Conservation (phyloP, 2,329 filamentous ascomycete species). For the Fusarium sp. region DNA sequence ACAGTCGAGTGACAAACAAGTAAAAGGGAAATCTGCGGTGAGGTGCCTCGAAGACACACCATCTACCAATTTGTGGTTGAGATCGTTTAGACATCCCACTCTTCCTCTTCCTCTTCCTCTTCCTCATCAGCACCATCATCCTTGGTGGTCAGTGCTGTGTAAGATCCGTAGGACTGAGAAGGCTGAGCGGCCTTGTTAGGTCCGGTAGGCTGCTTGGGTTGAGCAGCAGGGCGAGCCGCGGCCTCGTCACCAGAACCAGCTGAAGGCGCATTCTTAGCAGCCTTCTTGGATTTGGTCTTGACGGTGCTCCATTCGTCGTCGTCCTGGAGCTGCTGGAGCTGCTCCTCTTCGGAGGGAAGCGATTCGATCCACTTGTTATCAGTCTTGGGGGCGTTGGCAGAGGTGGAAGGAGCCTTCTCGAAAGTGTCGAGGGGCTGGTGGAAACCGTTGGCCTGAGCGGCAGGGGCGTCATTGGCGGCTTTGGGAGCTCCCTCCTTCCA, state of each 20-base stretch:
- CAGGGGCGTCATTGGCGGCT: slow-evolving; percentile 47
- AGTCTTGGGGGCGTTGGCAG: slow-evolving; percentile 50
- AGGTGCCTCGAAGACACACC: slow-evolving; percentile 14
- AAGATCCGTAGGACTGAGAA: slow-evolving; percentile 58
- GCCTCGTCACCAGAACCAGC: slow-evolving; percentile 54
- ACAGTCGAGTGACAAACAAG: slow-evolving; percentile 35
- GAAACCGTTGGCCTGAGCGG: slow-evolving; percentile 51
- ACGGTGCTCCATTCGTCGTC: slow-evolving; percentile 72
- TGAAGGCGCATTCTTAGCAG: slow-evolving; percentile 54
- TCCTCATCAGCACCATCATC: slow-evolving; percentile 57
- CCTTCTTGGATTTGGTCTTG: slow-evolving; percentile 60
- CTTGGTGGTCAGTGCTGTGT: slow-evolving; percentile 61
- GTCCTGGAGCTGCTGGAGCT: slow-evolving; percentile 67
- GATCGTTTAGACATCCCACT: slow-evolving; percentile 63
- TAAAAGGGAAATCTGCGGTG: slow-evolving; percentile 26
- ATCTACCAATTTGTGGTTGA: slow-evolving; percentile 13
- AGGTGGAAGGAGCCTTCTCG: slow-evolving; percentile 54
- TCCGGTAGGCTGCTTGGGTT: slow-evolving; percentile 49
- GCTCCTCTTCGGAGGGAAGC: slow-evolving; percentile 71
- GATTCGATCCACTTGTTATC: slow-evolving; percentile 62
- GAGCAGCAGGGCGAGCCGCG: slow-evolving; percentile 46
- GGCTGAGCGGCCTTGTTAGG: slow-evolving; percentile 49
- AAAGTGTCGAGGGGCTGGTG: slow-evolving; percentile 69
- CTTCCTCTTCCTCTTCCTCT: slow-evolving; percentile 59
- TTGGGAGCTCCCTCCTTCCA: slow-evolving; percentile 57